phyloP scores from a whole-genome alignment of 768 basidiomycete genomes.

The Suillus discolor region DNA sequence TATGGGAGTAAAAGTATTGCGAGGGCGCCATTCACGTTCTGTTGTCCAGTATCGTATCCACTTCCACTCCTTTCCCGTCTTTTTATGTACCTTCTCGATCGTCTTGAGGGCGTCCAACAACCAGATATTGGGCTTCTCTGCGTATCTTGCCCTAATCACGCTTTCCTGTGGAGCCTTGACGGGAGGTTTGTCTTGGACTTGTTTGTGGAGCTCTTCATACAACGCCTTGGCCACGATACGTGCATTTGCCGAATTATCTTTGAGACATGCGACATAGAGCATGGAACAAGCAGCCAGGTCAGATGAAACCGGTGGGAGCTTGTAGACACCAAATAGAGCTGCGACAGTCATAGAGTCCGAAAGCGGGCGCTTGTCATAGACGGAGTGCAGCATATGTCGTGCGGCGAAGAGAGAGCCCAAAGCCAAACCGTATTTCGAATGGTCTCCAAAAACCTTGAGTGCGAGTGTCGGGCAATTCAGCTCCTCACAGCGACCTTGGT shows the following conservation, averaged over 20 bases:
- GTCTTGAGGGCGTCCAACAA: slow-evolving; percentile 38
- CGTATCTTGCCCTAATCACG: slow-evolving; percentile 24
- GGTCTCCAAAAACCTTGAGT: slow-evolving; percentile 62
- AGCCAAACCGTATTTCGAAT: slow-evolving; percentile 58
- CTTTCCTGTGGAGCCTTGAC: slow-evolving; percentile 22
- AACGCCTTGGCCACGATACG: slow-evolving; percentile 43
- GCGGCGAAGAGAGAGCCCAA: slow-evolving; percentile 51
- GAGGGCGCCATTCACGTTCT: slow-evolving; percentile 7
- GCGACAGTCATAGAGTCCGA: slow-evolving; percentile 50
- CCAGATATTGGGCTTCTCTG: slow-evolving; percentile 40
- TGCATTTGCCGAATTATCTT: slow-evolving; percentile 43
- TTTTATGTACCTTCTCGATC: slow-evolving; percentile 35
- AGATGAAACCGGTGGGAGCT: slow-evolving; percentile 52
- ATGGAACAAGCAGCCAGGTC: slow-evolving; percentile 62
- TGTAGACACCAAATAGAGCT: slow-evolving; percentile 56
- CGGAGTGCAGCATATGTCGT: slow-evolving; percentile 58
- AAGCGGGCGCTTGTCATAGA: slow-evolving; percentile 50
- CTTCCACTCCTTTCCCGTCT: slow-evolving; percentile 25
- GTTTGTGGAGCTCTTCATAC: slow-evolving; percentile 41
- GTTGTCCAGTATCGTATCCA: slow-evolving; percentile 30
- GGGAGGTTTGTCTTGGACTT: slow-evolving; percentile 26
- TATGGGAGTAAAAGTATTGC: neutral
- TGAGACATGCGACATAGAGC: slow-evolving; percentile 57
- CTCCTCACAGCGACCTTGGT: slow-evolving; percentile 62
- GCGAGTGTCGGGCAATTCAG: slow-evolving; percentile 58